Conservation (phyloP, 1,284 basidiomycete genomes). For the Abortiporus biennis region DNA sequence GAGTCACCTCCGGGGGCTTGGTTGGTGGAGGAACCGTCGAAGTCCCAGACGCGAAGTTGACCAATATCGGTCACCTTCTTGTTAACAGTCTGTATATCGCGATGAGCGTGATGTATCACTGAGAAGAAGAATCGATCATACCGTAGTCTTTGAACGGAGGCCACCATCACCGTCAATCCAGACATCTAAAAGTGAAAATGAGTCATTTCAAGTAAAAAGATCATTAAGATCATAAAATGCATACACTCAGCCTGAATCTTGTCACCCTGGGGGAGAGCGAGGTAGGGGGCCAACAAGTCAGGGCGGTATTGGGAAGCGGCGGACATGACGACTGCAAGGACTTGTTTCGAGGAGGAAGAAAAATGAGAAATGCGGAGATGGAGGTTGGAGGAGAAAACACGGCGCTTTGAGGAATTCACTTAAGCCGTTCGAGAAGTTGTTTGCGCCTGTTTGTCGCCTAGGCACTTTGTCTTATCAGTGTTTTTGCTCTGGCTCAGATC, state of each 20-base stretch:
- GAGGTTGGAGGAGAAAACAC: neutral
- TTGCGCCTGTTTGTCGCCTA: slow-evolving; percentile 4
- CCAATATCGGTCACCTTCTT: slow-evolving; percentile 83
- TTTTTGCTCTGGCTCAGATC: neutral
- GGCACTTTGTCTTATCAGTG: slow-evolving; percentile 3
- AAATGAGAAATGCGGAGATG: slow-evolving; percentile 10
- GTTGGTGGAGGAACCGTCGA: slow-evolving; percentile 96
- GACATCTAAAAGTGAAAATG: slow-evolving; percentile 57
- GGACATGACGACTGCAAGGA: slow-evolving; percentile 19
- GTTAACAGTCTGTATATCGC: slow-evolving; percentile 57
- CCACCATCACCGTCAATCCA: slow-evolving; percentile 94
- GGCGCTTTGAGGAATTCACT: too few species aligned
- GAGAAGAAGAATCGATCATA: slow-evolving; percentile 27
- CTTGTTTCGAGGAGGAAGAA: slow-evolving; percentile 14
- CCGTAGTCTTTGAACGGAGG: slow-evolving; percentile 91
- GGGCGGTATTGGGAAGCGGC: slow-evolving; percentile 54
- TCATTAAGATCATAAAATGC: slow-evolving; percentile 21
- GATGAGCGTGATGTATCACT: neutral
- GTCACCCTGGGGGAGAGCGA: slow-evolving; percentile 80
- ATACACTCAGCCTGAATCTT: slow-evolving; percentile 91
- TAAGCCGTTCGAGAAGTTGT: too few species aligned
- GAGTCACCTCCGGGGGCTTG: slow-evolving; percentile 95
- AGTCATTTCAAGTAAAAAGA: slow-evolving; percentile 14
- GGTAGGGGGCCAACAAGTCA: slow-evolving; percentile 84
- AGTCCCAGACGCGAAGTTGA: slow-evolving; percentile 95